Evolutionary conservation across 768 basidiomycete genomes (phyloP).

Genomic region (Hericium coralloides): DNA sequence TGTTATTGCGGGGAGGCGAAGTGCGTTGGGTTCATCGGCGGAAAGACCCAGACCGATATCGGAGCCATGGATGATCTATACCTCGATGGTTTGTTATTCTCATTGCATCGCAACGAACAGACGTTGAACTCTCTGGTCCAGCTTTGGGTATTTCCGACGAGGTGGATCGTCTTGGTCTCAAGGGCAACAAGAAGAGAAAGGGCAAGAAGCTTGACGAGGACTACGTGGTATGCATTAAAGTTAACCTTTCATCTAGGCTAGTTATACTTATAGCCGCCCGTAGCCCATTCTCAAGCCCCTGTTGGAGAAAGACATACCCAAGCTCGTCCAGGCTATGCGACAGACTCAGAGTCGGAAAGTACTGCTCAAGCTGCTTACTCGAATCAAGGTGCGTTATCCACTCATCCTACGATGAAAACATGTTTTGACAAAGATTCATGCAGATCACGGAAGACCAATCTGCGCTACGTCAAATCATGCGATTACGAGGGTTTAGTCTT

Average conservation of each 20-base stretch:
- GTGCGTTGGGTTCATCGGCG: conserved; percentile 93
- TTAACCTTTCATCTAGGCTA: background rate
- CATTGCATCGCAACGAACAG: background rate
- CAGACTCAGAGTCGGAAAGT: conserved; percentile 82
- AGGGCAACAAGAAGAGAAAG: conserved; percentile 85
- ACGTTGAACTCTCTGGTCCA: conserved; percentile 20
- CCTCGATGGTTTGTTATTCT: conserved; percentile 59
- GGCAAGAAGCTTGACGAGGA: conserved; percentile 93
- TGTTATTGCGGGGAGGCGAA: conserved; percentile 96
- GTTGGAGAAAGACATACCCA: conserved; percentile 72
- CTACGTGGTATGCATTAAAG: conserved; percentile 51
- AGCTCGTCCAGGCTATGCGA: conserved; percentile 84
- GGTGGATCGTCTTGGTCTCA: conserved; percentile 71
- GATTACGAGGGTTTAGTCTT: conserved; percentile 85
- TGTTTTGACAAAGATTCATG: background rate
- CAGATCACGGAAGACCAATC: conserved; percentile 82
- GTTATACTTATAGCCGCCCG: background rate
- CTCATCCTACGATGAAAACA: background rate
- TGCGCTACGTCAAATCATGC: conserved; percentile 77
- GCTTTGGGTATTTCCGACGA: conserved; percentile 94
- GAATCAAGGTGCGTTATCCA: conserved; percentile 56
- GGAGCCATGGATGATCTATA: conserved; percentile 92
- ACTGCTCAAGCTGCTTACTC: conserved; percentile 70
- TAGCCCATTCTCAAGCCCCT: conserved; percentile 77
- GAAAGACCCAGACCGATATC: conserved; percentile 96